Evolutionary conservation across 805 yeast species (phyloP), one percentile per base, ranked within the genome.

Genomic region (Yarrowia porcina): DNA sequence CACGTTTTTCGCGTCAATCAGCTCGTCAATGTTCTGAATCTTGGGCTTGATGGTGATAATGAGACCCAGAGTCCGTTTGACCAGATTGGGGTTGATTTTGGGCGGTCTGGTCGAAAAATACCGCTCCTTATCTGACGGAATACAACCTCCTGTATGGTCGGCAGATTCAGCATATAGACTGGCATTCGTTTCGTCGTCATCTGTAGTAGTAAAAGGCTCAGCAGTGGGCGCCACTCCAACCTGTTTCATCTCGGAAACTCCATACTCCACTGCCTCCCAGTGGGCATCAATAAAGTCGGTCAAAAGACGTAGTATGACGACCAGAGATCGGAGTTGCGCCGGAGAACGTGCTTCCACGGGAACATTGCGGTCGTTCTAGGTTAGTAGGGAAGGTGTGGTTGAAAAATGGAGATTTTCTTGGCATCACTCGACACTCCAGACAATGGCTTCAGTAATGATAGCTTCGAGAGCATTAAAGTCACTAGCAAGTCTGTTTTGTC

Each of bases 31-130:
- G 28, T 32, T 33, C 28, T 21, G n/a, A 13, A 59, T 23, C 17
- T 39, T 56, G 28, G 61, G 49, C 61, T 56, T 56, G 61, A 56
- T 39, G 36, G 61, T 30, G 32, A 41, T 56, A 15, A 56, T 56
- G 17, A 56, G 49, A 7, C 39, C 36, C 5, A 56, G 50, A 0
- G 61, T 32, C 13, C 61, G 61, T 7, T 39, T 56, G 28, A 41
- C 61, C 17, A 56, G 49, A 13, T 28, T 41, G n/a, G 61, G 39
- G n/a, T 56, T 23, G 35, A 56, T 39, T 17, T 59, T 42, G 15
- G 63, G 63, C 2, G 52, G 63, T 2, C 63, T 42, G 3, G 63
- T 32, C 20, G 41, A 33, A n/a, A 59, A 59, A 9, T 56, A 41
- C 9, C 41, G 63, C 52, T 44, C 54, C 18, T 45, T 33, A 3